Percentiles rank a stretch among this genome's conserved stretches.
Evolutionary conservation across 441 rosid genomes (phyloP).

Genomic region (Pelargonium australe): DNA sequence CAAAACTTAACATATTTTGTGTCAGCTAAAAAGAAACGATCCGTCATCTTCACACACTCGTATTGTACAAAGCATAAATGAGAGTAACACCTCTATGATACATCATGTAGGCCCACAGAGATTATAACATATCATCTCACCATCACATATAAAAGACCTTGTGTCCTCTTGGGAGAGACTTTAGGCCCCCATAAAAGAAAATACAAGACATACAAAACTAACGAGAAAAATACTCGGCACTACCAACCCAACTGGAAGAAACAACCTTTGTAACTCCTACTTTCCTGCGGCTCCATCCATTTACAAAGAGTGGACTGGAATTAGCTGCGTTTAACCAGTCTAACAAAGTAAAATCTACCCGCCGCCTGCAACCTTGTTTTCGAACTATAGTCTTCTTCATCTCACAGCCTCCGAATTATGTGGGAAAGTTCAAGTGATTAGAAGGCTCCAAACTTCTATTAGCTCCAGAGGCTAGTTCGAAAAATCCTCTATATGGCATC

Average conservation of each 20-base stretch:
- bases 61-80: conserved; percentile 30
- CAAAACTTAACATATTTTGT: conserved; percentile 22
- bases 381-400: conserved; percentile 23
- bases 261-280: conserved; percentile 27
- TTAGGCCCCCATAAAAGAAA: not conserved
- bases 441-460: conserved; percentile 23
- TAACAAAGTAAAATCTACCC: conserved; percentile 16
- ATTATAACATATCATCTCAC: conserved; percentile 22
- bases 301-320: conserved; percentile 33
- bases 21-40: conserved; percentile 21
- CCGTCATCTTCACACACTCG: conserved; percentile 34
- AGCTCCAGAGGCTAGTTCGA: conserved; percentile 18
- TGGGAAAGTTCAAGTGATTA: conserved; percentile 19
- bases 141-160: conserved; percentile 27
- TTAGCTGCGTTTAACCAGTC: conserved; percentile 19
- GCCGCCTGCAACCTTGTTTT: conserved; percentile 29
- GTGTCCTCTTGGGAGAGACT: conserved; percentile 14
- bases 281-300: conserved; percentile 37
- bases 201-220: conserved; percentile 28
- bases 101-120: conserved; percentile 31
- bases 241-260: conserved; percentile 23
- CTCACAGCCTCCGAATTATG: conserved; percentile 25
- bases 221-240: conserved; percentile 37
- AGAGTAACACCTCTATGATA: conserved; percentile 41
- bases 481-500: conserved; percentile 33